Conservation (phyloP, 768 basidiomycete genomes). For the Steccherinum ochraceum region DNA sequence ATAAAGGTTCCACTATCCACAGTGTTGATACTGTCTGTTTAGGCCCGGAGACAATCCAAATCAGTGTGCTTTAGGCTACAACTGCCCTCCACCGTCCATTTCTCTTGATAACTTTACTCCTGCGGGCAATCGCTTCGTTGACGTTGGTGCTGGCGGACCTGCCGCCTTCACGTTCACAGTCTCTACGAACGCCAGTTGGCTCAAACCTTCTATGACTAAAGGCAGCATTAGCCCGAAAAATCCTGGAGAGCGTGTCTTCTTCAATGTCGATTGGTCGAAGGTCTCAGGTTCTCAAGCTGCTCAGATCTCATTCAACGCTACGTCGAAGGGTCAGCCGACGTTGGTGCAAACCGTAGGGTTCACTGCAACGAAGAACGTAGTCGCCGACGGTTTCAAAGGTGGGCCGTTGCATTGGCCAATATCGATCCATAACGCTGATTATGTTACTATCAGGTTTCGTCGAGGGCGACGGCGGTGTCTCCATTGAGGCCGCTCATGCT, state of each 20-base stretch:
- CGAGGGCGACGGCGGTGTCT: constrained; percentile 55
- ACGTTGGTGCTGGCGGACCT: constrained; percentile 57
- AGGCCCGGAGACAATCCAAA: constrained; percentile 65
- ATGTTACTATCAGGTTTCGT: constrained; percentile 31
- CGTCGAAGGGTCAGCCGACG: constrained; percentile 31
- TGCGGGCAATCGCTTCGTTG: constrained; percentile 47
- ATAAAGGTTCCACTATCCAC: neutral
- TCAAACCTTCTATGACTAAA: constrained; percentile 37
- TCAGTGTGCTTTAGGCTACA: constrained; percentile 46
- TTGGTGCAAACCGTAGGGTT: constrained; percentile 22
- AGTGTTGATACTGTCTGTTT: neutral
- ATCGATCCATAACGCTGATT: neutral
- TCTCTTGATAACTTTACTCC: constrained; percentile 53
- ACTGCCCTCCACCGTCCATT: constrained; percentile 42
- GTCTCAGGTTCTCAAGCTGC: constrained; percentile 34
- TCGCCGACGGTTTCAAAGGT: constrained; percentile 46
- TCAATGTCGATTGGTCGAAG: constrained; percentile 52
- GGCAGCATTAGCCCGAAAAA: constrained; percentile 43
- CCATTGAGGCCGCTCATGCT: constrained; percentile 61
- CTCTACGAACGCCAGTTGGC: constrained; percentile 45
- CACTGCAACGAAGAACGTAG: constrained; percentile 25
- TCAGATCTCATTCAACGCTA: constrained; percentile 41
- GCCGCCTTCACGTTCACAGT: constrained; percentile 49
- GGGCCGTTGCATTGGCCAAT: constrained; percentile 3
- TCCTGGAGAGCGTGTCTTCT: constrained; percentile 48